Base-by-base conservation (phyloP, 2,329 filamentous ascomycete species). In the Paecilomyces variotii region DNA sequence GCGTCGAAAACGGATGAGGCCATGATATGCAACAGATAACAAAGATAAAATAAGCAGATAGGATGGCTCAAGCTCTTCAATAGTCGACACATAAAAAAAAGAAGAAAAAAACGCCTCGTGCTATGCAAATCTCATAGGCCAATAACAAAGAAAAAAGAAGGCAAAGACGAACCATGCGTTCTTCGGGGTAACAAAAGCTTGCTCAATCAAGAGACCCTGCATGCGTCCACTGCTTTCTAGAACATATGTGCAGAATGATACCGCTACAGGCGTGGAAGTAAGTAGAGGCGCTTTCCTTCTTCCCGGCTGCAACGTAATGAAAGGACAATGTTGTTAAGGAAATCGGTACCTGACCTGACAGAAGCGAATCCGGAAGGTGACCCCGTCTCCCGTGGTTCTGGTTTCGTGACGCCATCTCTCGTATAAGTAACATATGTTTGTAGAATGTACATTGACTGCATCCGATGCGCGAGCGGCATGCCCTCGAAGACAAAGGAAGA, bases 1-100 rank as follows among this genome's bases (percentile, higher is more conserved):
- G 58, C 39, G 57, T 63, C 57, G 61, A 54, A 62, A 59, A 60
- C 57, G 56, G 57, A 62, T 60, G 26, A 57, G 52, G 39, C 26
- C 24, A 49, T 32, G 50, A 25, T 52, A 51, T 55, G 50, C 35
- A 68, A 68, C 67, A 60, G 58, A 63, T 52, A 55, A 25, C 53
- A n/a, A 14, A 59, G 39, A 11, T 32, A 39, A 55, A 56, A 55
- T 14, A 59, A 27, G 30, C 45, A 39, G 49, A 30, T 50, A 55
- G 14, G 28, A 10, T 60, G 57, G 56, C 59, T 58, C 53, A 59
- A 57, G 34, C n/a, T 45, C 39, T 45, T 45, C 30, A 10, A 32
- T 32, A 32, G 4, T n/a, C 39, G 53, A 56, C 45, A 54, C 28
- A 52, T 55, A 30, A 25, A 57, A 27, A 57, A 55, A 56, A 53